Base-by-base conservation (phyloP, 192 early-diverging fungal genomes). In the Helicostylum pulchrum region DNA sequence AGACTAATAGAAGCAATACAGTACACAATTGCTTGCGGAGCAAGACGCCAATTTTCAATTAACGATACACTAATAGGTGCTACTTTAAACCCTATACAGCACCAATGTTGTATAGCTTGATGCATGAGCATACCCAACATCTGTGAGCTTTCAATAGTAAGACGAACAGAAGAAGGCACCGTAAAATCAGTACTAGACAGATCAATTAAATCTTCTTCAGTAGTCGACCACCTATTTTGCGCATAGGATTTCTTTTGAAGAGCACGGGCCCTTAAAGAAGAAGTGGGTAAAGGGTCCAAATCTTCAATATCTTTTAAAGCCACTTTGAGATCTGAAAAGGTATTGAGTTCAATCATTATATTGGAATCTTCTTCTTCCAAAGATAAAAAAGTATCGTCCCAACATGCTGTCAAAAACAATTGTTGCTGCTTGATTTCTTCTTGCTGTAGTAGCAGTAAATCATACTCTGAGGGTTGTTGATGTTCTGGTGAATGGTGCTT, bases 21-120 rank as follows among this genome's bases (percentile, higher is more conserved):
- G 19, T 73, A 63, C 2, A 64, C 56, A 42, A 73, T 68, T 0
- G 66, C 19, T 5, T 23, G 43, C 2, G 71, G 71, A 9, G 61
- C 50, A 3, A 17, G 30, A 7, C 54, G 30, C 71, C 71, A 73
- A 36, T 64, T 12, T 23, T 47, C 17, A 26, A 67, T 64, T n/a
- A 50, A 20, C 0, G 36, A 55, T 14, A 68, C 32, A 5, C 11
- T 49, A 15, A 73, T 20, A 1, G 71, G 71, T n/a, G 71, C 54
- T 0, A 73, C 66, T 32, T 73, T 73, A 49, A 73, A 73, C 10
- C 66, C 71, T 21, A 73, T 53, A 20, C 71, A 73, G 19, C 71
- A 73, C 71, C 71, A 73, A 17, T 73, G 66, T 0, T 15, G 39
- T 7, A 49, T 2, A 8, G 62, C 65, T 2, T 50, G 45, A 11